These are phyloP conservation scores for Monosporozyma siamensis DNA, from an alignment of 805 yeast species.

Conservation along the genomic window DNA sequence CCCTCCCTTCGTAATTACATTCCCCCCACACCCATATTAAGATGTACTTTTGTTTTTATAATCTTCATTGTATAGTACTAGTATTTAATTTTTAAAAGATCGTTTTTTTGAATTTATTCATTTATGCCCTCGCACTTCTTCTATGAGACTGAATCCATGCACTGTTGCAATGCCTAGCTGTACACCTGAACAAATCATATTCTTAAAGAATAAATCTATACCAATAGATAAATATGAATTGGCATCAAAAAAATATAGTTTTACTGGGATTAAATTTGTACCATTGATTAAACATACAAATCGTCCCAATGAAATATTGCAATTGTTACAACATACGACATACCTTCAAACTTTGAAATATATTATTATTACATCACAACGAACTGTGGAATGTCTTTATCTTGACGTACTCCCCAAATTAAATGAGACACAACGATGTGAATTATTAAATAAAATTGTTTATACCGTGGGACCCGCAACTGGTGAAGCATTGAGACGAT, in stretches of 20 bases:
- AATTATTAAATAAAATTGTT: constrained; percentile 42
- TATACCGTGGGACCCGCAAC: constrained; percentile 95
- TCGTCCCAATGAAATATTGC: constrained; percentile 33
- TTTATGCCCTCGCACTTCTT: no score
- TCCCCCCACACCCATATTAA: neutral
- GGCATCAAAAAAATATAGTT: constrained; percentile 31
- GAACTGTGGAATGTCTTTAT: constrained; percentile 78
- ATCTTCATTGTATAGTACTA: no score
- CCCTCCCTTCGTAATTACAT: neutral
- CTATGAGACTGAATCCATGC: no score
- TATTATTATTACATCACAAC: constrained; percentile 75
- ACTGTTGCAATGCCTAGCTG: no score
- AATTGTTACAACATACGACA: constrained; percentile 35
- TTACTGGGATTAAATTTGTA: constrained; percentile 42
- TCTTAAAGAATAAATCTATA: constrained; percentile 63
- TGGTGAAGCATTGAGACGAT: constrained; percentile 39
- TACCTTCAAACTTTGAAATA: constrained; percentile 38
- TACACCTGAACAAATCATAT: constrained; percentile 28
- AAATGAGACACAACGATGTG: constrained; percentile 8
- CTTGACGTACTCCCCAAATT: constrained; percentile 31
- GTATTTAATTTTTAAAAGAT: no score
- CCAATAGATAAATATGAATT: constrained; percentile 61
- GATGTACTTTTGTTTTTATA: no score
- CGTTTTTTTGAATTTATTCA: no score
- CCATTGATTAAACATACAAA: constrained; percentile 67